phyloP scores from a whole-genome alignment of 768 basidiomycete species.

The Boletus edulis region DNA sequence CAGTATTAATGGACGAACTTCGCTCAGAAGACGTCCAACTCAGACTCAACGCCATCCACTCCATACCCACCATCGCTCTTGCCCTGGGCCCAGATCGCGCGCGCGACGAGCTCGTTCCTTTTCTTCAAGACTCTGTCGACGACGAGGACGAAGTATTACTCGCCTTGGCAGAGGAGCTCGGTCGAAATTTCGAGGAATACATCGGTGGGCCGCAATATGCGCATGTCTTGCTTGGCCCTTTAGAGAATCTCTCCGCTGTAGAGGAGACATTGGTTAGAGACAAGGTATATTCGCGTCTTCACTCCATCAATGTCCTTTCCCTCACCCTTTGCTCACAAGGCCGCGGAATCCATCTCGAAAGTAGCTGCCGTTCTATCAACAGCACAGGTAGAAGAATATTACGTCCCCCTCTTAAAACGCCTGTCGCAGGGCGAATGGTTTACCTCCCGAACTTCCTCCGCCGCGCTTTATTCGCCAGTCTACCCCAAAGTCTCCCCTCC shows the following conservation, averaged over 20 bases:
- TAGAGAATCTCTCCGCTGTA: slow-evolving; percentile 94
- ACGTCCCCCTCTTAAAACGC: slow-evolving; percentile 87
- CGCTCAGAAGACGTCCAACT: slow-evolving; percentile 97
- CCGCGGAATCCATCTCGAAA: slow-evolving; percentile 93
- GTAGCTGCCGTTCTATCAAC: slow-evolving; percentile 76
- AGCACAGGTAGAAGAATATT: slow-evolving; percentile 81
- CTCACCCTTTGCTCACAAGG: slow-evolving; percentile 47
- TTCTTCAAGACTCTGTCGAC: slow-evolving; percentile 98
- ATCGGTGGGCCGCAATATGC: slow-evolving; percentile 87
- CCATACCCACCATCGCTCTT: slow-evolving; percentile 96
- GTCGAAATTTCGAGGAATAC: slow-evolving; percentile 89
- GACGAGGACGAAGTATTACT: slow-evolving; percentile 98
- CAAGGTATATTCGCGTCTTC: slow-evolving; percentile 58
- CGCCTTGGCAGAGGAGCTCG: slow-evolving; percentile 93
- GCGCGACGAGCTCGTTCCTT: slow-evolving; percentile 92
- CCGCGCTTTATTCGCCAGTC: slow-evolving; percentile 88
- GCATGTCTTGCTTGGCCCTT: slow-evolving; percentile 83
- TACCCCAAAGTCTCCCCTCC: slow-evolving; percentile 74
- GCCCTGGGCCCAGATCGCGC: slow-evolving; percentile 95
- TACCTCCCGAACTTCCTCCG: slow-evolving; percentile 94
- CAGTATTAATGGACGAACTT: slow-evolving; percentile 96
- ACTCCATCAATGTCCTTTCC: neutral
- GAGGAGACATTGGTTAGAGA: slow-evolving; percentile 98
- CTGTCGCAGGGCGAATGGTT: slow-evolving; percentile 97
- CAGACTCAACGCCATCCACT: slow-evolving; percentile 94